phyloP scores from a whole-genome alignment of 306 rosid species.

The Fragaria iinumae region DNA sequence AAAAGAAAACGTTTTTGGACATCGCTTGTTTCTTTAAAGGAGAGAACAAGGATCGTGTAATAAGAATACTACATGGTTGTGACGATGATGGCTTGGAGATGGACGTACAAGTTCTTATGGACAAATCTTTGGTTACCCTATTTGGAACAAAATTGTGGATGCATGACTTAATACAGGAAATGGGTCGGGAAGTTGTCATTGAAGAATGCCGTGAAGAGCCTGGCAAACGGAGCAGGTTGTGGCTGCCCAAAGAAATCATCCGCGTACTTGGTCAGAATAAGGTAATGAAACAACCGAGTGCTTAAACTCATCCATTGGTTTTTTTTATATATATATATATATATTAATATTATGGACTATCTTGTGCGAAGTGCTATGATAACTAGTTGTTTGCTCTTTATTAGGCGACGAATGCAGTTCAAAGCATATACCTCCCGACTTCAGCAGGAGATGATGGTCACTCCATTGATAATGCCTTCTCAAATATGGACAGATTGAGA shows the following conservation, averaged over 20 bases:
- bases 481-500: neutral
- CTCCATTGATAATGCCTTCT: neutral
- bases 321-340: too few relatives aligned
- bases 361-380: too few relatives aligned
- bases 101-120: too few relatives aligned
- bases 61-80: too few relatives aligned
- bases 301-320: too few relatives aligned
- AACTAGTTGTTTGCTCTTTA: neutral
- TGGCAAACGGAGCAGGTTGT: slow-evolving; percentile 18
- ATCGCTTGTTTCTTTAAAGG: too few relatives aligned
- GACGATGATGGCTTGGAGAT: too few relatives aligned
- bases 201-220: neutral
- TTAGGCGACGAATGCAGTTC: neutral
- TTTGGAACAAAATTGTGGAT: slow-evolving; percentile 20
- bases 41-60: too few relatives aligned
- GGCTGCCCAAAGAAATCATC: slow-evolving; percentile 13
- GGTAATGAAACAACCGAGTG: too few relatives aligned
- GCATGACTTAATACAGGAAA: slow-evolving; percentile 28
- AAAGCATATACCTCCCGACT: neutral
- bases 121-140: neutral
- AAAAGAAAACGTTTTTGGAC: neutral
- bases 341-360: too few relatives aligned
- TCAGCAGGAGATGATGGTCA: neutral
- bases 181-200: slow-evolving; percentile 23
- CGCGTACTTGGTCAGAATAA: neutral